Conservation (phyloP, 257 asterid genomes). For the Capsicum pubescens region DNA sequence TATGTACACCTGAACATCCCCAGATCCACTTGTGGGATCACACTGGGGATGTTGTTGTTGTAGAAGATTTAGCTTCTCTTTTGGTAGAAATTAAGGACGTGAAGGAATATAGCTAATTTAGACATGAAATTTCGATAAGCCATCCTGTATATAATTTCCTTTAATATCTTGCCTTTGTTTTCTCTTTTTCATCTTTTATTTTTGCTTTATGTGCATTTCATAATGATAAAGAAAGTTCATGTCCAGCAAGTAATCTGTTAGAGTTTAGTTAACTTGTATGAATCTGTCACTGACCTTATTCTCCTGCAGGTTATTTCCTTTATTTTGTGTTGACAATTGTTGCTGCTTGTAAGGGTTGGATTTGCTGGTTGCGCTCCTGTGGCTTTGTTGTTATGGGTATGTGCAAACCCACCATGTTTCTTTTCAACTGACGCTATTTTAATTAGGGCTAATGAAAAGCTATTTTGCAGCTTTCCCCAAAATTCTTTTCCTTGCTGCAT, state of each 20-base stretch:
- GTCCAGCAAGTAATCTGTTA: background rate
- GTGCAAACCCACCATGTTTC: constrained; percentile 33
- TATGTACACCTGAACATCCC: background rate
- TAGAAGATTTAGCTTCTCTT: constrained; percentile 9
- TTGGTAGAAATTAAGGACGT: background rate
- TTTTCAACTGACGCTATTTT: background rate
- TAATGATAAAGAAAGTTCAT: background rate
- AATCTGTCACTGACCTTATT: background rate
- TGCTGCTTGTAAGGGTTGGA: constrained; percentile 95
- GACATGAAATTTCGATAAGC: background rate
- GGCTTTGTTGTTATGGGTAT: constrained; percentile 93
- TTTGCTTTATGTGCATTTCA: constrained; percentile 1
- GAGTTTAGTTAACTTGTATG: background rate
- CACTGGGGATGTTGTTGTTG: background rate
- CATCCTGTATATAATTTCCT: background rate
- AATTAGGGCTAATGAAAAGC: constrained; percentile 15
- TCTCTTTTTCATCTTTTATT: background rate
- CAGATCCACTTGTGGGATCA: background rate
- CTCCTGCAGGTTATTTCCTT: constrained; percentile 77
- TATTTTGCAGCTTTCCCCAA: constrained; percentile 82
- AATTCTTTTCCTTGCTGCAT: constrained; percentile 79
- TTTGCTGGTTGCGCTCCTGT: constrained; percentile 82
- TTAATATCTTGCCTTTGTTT: background rate
- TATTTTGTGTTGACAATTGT: constrained; percentile 71
- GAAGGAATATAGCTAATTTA: background rate